These are phyloP conservation scores for Pseudonitzschia multiseries DNA, from an alignment of 108 stramenopile genomes.

Conservation along the genomic window DNA sequence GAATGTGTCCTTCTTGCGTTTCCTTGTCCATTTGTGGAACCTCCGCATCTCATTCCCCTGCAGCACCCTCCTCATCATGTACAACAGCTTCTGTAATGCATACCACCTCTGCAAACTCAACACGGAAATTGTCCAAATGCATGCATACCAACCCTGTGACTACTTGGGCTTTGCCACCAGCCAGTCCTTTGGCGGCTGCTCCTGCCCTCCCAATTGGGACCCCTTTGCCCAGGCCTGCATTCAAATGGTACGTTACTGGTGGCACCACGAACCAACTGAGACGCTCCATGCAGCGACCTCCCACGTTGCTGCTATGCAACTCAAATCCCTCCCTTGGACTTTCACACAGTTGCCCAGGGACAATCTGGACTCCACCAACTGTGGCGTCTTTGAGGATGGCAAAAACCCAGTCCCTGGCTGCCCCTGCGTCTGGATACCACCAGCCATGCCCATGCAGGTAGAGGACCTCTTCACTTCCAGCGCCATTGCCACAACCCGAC, in stretches of 20 bases:
- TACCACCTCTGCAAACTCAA: constrained; percentile 17
- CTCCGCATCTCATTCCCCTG: constrained; percentile 18
- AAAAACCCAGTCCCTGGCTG: background rate
- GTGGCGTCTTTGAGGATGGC: background rate
- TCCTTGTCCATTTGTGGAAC: constrained; percentile 14
- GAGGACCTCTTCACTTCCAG: constrained; percentile 17
- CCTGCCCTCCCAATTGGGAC: constrained; percentile 17
- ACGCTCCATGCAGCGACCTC: background rate
- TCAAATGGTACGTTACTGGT: constrained; percentile 3
- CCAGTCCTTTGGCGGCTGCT: constrained; percentile 16
- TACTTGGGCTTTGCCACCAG: constrained; percentile 7
- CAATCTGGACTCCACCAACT: background rate
- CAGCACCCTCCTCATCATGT: background rate
- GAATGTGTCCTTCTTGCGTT: background rate
- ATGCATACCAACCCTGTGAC: background rate
- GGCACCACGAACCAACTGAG: constrained; percentile 1
- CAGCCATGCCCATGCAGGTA: constrained; percentile 8
- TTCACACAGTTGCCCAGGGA: background rate
- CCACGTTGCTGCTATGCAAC: background rate
- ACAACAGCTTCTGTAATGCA: constrained; percentile 9
- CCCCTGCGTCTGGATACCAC: background rate
- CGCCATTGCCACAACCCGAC: background rate
- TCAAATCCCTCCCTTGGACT: background rate
- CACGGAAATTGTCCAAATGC: constrained; percentile 8
- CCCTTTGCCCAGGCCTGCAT: background rate